Evolutionary conservation across 2,329 filamentous ascomycete species (phyloP), one percentile per base, ranked within the genome.

Genomic region (Stachybotrys chlorohalonatus): DNA sequence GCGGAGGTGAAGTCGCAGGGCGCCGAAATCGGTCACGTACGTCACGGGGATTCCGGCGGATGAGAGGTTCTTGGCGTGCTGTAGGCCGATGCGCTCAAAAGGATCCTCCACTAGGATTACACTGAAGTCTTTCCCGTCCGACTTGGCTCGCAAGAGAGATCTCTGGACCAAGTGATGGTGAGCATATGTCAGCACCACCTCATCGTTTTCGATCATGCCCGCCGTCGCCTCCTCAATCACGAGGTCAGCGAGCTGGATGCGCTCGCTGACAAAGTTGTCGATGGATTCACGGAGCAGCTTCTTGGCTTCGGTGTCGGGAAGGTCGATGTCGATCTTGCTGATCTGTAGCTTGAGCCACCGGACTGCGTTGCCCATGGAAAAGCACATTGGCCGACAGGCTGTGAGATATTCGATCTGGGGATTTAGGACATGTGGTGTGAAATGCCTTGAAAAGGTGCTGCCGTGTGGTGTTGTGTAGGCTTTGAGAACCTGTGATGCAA

Each of bases 331-430:
- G 56, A 96, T 86, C 62, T 90, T 90, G 64, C 90, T 88, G 66
- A 99, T 93, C 64, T 90, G 84, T 51, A 96, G 83, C 76, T 99
- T 99, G 52, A 99, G 80, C 79, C 91, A 93, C 54, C 94, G 84
- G 67, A 99, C 95, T 42, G 91, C 91, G 69, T 97, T 99, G 57
- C 94, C 94, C 86, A 97, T 96, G 58, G 90, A 90, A 71, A 96
- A 94, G 61, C 90, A 95, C 73, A 99, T 89, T 39, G 94, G 92
- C n/a, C 94, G 86, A 66, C 92, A 96, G 61, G 90, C 90, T 57
- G 90, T 89, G 57, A 99, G 81, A 67, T 95, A 96, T 60, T 95
- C 91, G 66, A 99, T 96, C 72, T 99, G 94, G 45, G 92, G 90
- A 65, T 91, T 94, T 56, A 99, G 84, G 59, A 90, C 85, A 70